Evolutionary conservation across 2,329 filamentous ascomycete species (phyloP), one percentile per base, ranked within the genome.

Genomic region (Stachybotrys elegans): DNA sequence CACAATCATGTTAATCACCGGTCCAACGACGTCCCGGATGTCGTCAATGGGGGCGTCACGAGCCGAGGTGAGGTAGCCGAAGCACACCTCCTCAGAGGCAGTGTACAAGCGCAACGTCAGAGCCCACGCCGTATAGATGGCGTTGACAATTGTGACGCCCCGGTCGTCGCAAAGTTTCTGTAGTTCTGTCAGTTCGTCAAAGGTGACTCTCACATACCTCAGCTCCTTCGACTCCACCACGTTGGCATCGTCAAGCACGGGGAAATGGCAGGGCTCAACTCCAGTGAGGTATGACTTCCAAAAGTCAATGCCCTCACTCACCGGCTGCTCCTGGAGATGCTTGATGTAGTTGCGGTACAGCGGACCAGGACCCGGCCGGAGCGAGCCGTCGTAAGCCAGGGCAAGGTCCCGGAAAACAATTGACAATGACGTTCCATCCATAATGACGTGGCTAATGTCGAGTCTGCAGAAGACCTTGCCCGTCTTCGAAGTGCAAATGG

Each of bases 1-100:
- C 29, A 73, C 69, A 4, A 80, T 65, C 71, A 79, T 79, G 49
- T 77, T 78, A 51, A 79, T 76, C 35, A 79, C 76, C 21, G 68
- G 63, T 0, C 77, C 77, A 9, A 75, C 63, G 2, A 72, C 66
- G 2, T 73, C 61, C 2, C 68, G 61, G 13, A 78, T 71, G 3
- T 68, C 66, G 2, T 64, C 56, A 2, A 79, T 62, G 0, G 71
- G 68, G 1, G 70, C 61, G 48, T 79, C 75, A 19, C 78, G 65
- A 4, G 75, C 75, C 0, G 73, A 75, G 1, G 75, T 57, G 0
- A 78, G 67, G 43, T 78, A 75, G 1, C 76, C 76, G 44, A 79
- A 80, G 27, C 70, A 73, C 0, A 78, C 67, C 35, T 77, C 69
- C 2, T 65, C 63, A 0, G 63, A 60, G 0, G 63, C 66, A 3